Percentiles rank a stretch among this genome's conserved stretches.
These are phyloP conservation scores for Myxozyma melibiosi DNA, from an alignment of 805 yeast genomes.

Conservation along the genomic window DNA sequence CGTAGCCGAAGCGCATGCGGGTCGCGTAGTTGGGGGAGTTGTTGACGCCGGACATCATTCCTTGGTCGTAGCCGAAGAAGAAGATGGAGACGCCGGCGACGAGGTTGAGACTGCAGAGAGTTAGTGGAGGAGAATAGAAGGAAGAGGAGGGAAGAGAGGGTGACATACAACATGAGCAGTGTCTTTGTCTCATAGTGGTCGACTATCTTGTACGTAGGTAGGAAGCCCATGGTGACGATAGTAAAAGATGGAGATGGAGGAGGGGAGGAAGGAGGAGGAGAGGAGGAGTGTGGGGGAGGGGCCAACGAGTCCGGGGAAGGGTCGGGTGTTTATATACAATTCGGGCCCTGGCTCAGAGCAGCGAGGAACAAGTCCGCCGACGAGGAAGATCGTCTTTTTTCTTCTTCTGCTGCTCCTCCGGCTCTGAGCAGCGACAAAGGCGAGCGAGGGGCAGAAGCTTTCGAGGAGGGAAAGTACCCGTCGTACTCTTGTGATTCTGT, in stretches of 20 bases:
- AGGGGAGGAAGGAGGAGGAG: neutral
- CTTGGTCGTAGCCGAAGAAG: constrained; percentile 51
- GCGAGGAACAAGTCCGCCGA: too few species aligned
- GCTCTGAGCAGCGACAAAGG: too few species aligned
- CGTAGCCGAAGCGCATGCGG: constrained; percentile 24
- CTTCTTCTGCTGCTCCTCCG: too few species aligned
- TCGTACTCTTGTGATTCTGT: too few species aligned
- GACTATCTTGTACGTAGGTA: constrained; percentile 5
- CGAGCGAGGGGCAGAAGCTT: too few species aligned
- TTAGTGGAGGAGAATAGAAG: neutral
- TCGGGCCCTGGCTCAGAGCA: too few species aligned
- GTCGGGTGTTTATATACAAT: constrained; percentile 6
- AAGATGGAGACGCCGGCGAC: constrained; percentile 41
- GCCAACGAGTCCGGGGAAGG: constrained; percentile 2
- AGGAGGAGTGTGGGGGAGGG: neutral
- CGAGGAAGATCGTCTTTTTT: too few species aligned
- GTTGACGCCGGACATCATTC: constrained; percentile 47
- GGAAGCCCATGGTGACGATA: neutral
- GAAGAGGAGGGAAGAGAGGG: neutral
- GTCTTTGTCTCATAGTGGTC: constrained; percentile 18
- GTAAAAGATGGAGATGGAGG: neutral
- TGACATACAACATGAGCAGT: constrained; percentile 19
- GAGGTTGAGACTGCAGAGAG: constrained; percentile 18
- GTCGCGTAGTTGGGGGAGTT: constrained; percentile 39
- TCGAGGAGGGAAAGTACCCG: too few species aligned